A percentile compares a stretch with the other conserved stretches of the same genome.
Conservation (phyloP, 768 basidiomycete species). For the Tylopilus subfusipes region DNA sequence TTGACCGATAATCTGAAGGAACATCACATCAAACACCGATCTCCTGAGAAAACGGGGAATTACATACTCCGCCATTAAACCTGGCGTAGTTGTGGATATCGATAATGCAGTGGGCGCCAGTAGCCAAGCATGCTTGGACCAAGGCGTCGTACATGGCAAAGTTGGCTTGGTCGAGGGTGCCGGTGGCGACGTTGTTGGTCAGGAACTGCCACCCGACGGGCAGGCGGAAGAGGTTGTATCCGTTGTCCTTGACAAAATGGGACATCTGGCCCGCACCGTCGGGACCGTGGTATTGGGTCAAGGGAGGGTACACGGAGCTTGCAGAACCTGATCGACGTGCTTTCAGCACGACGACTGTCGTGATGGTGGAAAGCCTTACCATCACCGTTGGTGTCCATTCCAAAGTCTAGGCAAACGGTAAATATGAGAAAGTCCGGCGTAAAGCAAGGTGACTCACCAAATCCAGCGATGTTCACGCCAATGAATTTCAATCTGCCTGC, state of each 20-base stretch:
- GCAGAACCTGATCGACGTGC: background rate
- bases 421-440: background rate
- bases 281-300: slow-evolving; percentile 4
- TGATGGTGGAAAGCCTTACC: background rate
- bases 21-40: background rate
- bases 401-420: slow-evolving; percentile 2
- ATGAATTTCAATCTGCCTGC: slow-evolving; percentile 8
- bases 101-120: slow-evolving; percentile 10
- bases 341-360: background rate
- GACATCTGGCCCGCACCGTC: slow-evolving; percentile 45
- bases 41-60: background rate
- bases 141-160: slow-evolving; percentile 9
- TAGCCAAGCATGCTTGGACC: slow-evolving; percentile 9
- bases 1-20: slow-evolving; percentile 10
- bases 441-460: background rate
- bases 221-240: slow-evolving; percentile 53
- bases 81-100: slow-evolving; percentile 16
- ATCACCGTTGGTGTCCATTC: slow-evolving; percentile 8
- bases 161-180: slow-evolving; percentile 28
- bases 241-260: slow-evolving; percentile 52
- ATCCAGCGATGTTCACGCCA: slow-evolving; percentile 15
- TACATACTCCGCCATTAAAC: slow-evolving; percentile 5
- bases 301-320: slow-evolving; percentile 7
- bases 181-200: slow-evolving; percentile 36
- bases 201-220: slow-evolving; percentile 58